These are phyloP conservation scores for Fraxinus ornus DNA, from an alignment of 305 asterid genomes.

Conservation along the genomic window DNA sequence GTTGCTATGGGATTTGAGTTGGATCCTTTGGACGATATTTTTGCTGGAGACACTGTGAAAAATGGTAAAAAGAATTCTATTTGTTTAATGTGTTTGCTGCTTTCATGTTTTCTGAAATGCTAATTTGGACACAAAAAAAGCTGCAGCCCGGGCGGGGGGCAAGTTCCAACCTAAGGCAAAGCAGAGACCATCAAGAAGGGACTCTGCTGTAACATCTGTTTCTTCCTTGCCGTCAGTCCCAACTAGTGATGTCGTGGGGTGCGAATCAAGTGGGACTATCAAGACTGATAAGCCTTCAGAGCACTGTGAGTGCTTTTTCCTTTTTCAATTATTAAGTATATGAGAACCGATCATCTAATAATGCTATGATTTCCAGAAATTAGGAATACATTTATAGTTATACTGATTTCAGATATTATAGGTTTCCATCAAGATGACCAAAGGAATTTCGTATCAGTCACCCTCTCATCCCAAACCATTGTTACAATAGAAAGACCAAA, in stretches of 20 bases:
- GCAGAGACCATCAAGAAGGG: slow-evolving; percentile 37
- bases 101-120: too few relatives aligned
- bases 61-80: too few relatives aligned
- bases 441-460: slow-evolving; percentile 18
- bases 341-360: neutral
- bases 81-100: too few relatives aligned
- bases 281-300: slow-evolving; percentile 31
- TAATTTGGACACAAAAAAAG: neutral
- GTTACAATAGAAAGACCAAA: slow-evolving; percentile 20
- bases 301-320: slow-evolving; percentile 35
- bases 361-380: neutral
- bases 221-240: slow-evolving; percentile 35
- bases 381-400: neutral
- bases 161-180: slow-evolving; percentile 71
- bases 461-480: slow-evolving; percentile 20
- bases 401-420: slow-evolving; percentile 1
- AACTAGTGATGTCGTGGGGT: slow-evolving; percentile 28
- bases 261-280: slow-evolving; percentile 22
- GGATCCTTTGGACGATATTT: too few relatives aligned
- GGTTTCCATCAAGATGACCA: slow-evolving; percentile 26
- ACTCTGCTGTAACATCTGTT: slow-evolving; percentile 25
- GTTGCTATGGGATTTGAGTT: too few relatives aligned
- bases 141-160: slow-evolving; percentile 51
- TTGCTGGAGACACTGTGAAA: too few relatives aligned
- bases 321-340: neutral